Conservation (phyloP, 2,329 filamentous ascomycete species). For the Aspergillus costaricaensis region DNA sequence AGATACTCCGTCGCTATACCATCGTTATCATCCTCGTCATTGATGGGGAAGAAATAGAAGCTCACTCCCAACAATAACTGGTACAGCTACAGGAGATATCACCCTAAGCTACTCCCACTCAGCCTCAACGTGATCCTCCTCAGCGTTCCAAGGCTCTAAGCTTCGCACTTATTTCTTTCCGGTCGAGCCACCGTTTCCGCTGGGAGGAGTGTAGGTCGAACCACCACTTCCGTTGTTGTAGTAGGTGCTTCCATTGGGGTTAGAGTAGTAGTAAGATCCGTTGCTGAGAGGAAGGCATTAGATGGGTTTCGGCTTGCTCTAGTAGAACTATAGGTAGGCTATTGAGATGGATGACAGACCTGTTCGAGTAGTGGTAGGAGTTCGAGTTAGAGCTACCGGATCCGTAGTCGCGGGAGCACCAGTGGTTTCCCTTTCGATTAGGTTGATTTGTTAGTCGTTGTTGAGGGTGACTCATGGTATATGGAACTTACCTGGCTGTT, state of each 20-base stretch:
- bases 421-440: constrained; percentile 64
- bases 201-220: constrained; percentile 63
- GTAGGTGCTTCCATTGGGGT: constrained; percentile 68
- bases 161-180: constrained; percentile 18
- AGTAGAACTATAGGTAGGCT: neutral
- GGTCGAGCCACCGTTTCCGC: constrained; percentile 32
- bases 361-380: constrained; percentile 65
- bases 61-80: too few relatives aligned
- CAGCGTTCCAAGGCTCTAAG: too few relatives aligned
- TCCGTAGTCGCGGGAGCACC: constrained; percentile 66
- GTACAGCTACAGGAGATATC: too few relatives aligned
- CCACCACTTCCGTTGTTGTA: constrained; percentile 62
- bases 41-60: too few relatives aligned
- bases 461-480: too few relatives aligned
- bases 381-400: constrained; percentile 58
- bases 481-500: constrained; percentile 61
- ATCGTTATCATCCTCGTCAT: too few relatives aligned
- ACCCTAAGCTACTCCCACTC: too few relatives aligned
- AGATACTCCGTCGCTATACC: too few relatives aligned
- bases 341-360: constrained; percentile 38
- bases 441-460: neutral
- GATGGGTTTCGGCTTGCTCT: neutral
- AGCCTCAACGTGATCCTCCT: too few relatives aligned
- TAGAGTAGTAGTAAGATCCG: constrained; percentile 74
- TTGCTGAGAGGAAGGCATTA: constrained; percentile 42